phyloP scores from a whole-genome alignment of 495 filamentous ascomycete species.

The Neurospora sp. region DNA sequence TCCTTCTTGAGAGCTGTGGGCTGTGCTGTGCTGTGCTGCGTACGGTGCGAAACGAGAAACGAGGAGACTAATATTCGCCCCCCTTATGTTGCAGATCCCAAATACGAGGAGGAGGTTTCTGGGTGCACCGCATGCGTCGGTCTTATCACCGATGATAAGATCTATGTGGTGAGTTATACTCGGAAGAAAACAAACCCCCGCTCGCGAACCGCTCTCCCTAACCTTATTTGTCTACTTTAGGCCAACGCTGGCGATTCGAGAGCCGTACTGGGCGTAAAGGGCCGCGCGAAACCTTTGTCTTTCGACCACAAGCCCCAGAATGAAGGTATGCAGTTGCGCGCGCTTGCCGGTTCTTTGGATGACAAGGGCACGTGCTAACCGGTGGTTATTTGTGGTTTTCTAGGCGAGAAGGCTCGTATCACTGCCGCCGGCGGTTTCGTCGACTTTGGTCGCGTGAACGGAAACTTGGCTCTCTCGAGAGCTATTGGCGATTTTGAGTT shows the following conservation, averaged over 20 bases:
- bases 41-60: constrained; percentile 13
- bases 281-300: constrained; percentile 89
- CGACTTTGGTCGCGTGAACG: constrained; percentile 96
- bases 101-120: constrained; percentile 95
- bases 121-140: constrained; percentile 92
- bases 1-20: not conserved
- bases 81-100: constrained; percentile 57
- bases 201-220: constrained; percentile 4
- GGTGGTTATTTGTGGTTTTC: constrained; percentile 8
- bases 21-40: not conserved
- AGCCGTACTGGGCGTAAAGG: constrained; percentile 89
- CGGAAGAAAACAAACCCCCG: not conserved
- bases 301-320: constrained; percentile 99
- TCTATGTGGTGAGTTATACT: constrained; percentile 66
- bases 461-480: constrained; percentile 93
- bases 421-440: constrained; percentile 94
- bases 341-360: not conserved
- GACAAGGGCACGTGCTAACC: constrained; percentile 7
- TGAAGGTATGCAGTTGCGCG: constrained; percentile 52
- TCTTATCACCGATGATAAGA: constrained; percentile 79
- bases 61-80: not conserved
- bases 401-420: constrained; percentile 94
- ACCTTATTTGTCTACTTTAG: constrained; percentile 35
- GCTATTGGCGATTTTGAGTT: constrained; percentile 99
- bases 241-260: constrained; percentile 95